Evolutionary conservation across 495 filamentous ascomycete genomes (phyloP).

Genomic region (Daldinia concentrica): DNA sequence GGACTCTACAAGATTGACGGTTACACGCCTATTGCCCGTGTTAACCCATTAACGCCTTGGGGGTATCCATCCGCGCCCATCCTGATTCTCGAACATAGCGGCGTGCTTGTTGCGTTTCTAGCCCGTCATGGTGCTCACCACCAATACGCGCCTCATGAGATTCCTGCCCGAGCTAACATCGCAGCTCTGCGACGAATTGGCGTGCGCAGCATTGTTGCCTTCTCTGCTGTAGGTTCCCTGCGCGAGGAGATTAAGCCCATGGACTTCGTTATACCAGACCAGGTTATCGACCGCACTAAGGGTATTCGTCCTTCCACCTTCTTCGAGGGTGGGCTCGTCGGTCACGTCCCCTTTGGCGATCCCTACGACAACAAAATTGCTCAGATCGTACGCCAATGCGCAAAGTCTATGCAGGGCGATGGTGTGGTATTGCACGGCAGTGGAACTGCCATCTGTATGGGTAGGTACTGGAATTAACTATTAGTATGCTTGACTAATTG

Average conservation of each 20-base stretch:
- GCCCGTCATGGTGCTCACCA: conserved; percentile 91
- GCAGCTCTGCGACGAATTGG: conserved; percentile 90
- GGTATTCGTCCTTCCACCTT: conserved; percentile 92
- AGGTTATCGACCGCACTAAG: conserved; percentile 98
- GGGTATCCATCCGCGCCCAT: conserved; percentile 90
- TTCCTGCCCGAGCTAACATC: conserved; percentile 91
- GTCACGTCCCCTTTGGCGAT: conserved; percentile 94
- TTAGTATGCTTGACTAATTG: background rate
- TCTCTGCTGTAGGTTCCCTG: conserved; percentile 93
- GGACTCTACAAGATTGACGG: conserved; percentile 76
- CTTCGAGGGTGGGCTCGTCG: conserved; percentile 93
- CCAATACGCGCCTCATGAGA: conserved; percentile 90
- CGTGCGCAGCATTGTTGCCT: conserved; percentile 89
- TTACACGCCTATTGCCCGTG: conserved; percentile 81
- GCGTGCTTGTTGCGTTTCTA: conserved; percentile 88
- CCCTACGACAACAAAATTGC: conserved; percentile 87
- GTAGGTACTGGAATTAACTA: conserved; percentile 54
- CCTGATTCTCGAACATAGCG: conserved; percentile 82
- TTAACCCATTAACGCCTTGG: conserved; percentile 86
- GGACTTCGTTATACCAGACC: conserved; percentile 95
- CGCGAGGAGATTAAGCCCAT: conserved; percentile 90
- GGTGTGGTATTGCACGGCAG: conserved; percentile 79
- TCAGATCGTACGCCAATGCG: conserved; percentile 74
- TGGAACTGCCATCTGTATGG: conserved; percentile 90
- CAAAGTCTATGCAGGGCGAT: conserved; percentile 78